Evolutionary conservation across 345 rosid genomes (phyloP).

Genomic region (Gossypium raimondii): DNA sequence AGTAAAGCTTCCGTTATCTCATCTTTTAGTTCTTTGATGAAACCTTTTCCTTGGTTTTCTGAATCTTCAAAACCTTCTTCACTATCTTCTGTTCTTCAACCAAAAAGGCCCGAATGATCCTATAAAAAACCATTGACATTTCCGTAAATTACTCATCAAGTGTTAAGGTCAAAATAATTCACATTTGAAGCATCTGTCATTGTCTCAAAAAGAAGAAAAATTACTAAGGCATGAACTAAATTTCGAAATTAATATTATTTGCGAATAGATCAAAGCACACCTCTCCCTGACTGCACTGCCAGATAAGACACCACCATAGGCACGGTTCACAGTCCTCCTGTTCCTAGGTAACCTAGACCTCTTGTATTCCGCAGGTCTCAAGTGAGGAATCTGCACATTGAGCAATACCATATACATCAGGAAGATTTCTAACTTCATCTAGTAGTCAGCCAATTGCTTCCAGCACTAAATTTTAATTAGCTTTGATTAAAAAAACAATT

Average conservation of each 20-base stretch:
- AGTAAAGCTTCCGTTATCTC: background rate
- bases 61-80: constrained; percentile 27
- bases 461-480: background rate
- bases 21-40: constrained; percentile 8
- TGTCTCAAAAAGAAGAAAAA: background rate
- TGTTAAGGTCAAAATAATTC: background rate
- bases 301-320: constrained; percentile 80
- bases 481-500: background rate
- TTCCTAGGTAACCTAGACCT: constrained; percentile 70
- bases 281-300: constrained; percentile 82
- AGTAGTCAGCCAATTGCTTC: background rate
- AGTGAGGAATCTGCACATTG: constrained; percentile 61
- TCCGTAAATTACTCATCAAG: background rate
- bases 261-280: constrained; percentile 19
- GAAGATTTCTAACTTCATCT: background rate
- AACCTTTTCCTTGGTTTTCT: constrained; percentile 10
- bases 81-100: constrained; percentile 39
- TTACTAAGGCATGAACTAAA: background rate
- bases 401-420: background rate
- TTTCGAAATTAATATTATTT: background rate
- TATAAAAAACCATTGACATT: background rate
- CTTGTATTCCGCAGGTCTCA: constrained; percentile 88
- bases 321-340: constrained; percentile 77
- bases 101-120: constrained; percentile 32
- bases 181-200: background rate